Conservation (phyloP, 2,329 filamentous ascomycete species). For the Laburnicola sp. region DNA sequence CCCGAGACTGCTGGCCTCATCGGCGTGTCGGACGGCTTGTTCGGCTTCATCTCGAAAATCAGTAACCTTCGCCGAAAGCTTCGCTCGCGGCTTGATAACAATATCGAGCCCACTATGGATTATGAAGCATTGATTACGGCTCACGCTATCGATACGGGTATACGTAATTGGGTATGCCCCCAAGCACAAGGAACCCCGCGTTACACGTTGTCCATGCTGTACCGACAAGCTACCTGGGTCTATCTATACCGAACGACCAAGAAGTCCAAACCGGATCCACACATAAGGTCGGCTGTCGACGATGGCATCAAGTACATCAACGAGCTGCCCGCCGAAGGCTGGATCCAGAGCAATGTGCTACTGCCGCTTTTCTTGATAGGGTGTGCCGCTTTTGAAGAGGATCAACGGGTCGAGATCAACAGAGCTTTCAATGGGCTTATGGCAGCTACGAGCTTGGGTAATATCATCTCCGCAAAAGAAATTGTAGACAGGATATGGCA, state of each 20-base stretch:
- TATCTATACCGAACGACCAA: slow-evolving; percentile 65
- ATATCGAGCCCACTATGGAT: slow-evolving; percentile 70
- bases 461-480: slow-evolving; percentile 59
- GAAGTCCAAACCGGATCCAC: slow-evolving; percentile 58
- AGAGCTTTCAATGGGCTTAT: slow-evolving; percentile 59
- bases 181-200: slow-evolving; percentile 57
- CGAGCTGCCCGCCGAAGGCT: slow-evolving; percentile 57
- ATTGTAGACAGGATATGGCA: slow-evolving; percentile 62
- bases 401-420: slow-evolving; percentile 59
- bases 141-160: slow-evolving; percentile 72
- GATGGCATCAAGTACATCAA: slow-evolving; percentile 61
- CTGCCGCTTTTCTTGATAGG: slow-evolving; percentile 65
- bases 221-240: slow-evolving; percentile 65
- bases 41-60: slow-evolving; percentile 77
- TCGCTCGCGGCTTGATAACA: slow-evolving; percentile 64
- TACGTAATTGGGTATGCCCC: slow-evolving; percentile 72
- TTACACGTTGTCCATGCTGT: slow-evolving; percentile 61
- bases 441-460: slow-evolving; percentile 60
- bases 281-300: slow-evolving; percentile 61
- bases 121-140: slow-evolving; percentile 73
- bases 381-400: slow-evolving; percentile 60
- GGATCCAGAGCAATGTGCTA: slow-evolving; percentile 61
- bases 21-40: slow-evolving; percentile 80
- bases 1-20: slow-evolving; percentile 65
- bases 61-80: slow-evolving; percentile 76